Base-by-base conservation (phyloP, 2,329 filamentous ascomycete species). In the Diaporthe citri region DNA sequence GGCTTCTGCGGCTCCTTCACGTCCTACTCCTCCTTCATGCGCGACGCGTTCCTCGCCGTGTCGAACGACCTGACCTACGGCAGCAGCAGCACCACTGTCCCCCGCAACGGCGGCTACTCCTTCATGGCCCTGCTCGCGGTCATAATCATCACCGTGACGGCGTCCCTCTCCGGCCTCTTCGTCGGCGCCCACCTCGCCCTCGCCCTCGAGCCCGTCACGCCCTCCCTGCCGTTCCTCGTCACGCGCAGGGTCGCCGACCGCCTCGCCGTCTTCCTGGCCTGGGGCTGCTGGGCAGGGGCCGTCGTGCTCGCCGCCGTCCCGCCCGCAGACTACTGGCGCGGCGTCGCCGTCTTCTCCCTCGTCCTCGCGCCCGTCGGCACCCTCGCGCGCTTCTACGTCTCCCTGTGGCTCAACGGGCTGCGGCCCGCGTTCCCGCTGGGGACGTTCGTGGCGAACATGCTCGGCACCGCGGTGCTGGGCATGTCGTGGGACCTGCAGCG, bases 361-460 rank as follows among this genome's bases (percentile, higher is more conserved):
- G 91, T 95, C 2, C 97, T 98, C 79, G 94, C 95, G 1, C 96
- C 96, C 0, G 78, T 95, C 0, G 96, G 96, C 0, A 96, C 93
- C 78, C 84, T 98, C 0, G 81, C 89, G 0, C 90, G 96, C 4
- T 97, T 94, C 85, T 96, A 95, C 81, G 83, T 90, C 1, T 93
- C 93, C 0, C 81, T 94, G 9, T 83, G 86, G 34, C 88, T 98
- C n/a, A 98, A 98, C 79, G 86, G 89, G 0, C 87, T 90, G 28
- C 78, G 91, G 0, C 83, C 91, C 0, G 85, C 88, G 0, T 98
- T 98, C 78, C 96, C 96, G 0, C 83, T 98, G 0, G 96, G 96
- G 3, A 98, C 96, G 0, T 98, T 98, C 79, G 84, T 86, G 0
- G 95, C 93, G 39, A 98, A 98, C 80, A 87, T 97, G 6, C 82